phyloP scores from a whole-genome alignment of 805 yeast genomes.

The Kluyveromyces nonfermentans region DNA sequence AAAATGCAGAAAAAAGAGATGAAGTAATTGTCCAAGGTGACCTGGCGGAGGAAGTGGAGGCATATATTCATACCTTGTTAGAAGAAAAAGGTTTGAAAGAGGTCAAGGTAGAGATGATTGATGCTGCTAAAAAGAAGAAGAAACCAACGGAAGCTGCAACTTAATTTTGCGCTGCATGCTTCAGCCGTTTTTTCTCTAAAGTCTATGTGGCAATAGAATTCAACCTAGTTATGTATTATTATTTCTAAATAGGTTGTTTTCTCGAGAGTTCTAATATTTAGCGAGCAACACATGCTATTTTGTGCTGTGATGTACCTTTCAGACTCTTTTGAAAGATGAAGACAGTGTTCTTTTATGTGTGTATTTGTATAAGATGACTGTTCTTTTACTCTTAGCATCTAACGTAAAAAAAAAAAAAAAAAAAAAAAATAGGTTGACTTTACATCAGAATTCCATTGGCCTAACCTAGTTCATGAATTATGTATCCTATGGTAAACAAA shows the following conservation, averaged over 20 bases:
- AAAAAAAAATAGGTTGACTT: background rate
- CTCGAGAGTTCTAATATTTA: too few relatives aligned
- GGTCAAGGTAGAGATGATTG: slow-evolving; percentile 82
- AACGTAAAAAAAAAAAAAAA: too few relatives aligned
- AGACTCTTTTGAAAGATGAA: too few relatives aligned
- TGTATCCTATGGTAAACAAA: background rate
- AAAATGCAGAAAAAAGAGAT: slow-evolving; percentile 84
- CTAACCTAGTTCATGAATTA: background rate
- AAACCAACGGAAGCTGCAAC: slow-evolving; percentile 11
- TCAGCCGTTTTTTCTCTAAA: background rate
- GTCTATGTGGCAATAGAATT: background rate
- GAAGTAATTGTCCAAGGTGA: slow-evolving; percentile 93
- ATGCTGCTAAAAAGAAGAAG: slow-evolving; percentile 71
- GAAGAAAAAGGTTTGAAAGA: slow-evolving; percentile 75
- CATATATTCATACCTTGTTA: slow-evolving; percentile 55
- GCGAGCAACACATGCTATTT: too few relatives aligned
- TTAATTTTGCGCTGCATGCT: background rate
- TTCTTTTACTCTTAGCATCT: too few relatives aligned
- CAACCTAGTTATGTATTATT: background rate
- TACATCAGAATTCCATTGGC: background rate
- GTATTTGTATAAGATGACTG: too few relatives aligned
- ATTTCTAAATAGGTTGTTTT: background rate
- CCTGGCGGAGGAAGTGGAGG: slow-evolving; percentile 85
- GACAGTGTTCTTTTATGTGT: too few relatives aligned
- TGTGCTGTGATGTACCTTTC: too few relatives aligned